Evolutionary conservation across 768 basidiomycete species (phyloP).

Genomic region (Tricholoma saponaceum): DNA sequence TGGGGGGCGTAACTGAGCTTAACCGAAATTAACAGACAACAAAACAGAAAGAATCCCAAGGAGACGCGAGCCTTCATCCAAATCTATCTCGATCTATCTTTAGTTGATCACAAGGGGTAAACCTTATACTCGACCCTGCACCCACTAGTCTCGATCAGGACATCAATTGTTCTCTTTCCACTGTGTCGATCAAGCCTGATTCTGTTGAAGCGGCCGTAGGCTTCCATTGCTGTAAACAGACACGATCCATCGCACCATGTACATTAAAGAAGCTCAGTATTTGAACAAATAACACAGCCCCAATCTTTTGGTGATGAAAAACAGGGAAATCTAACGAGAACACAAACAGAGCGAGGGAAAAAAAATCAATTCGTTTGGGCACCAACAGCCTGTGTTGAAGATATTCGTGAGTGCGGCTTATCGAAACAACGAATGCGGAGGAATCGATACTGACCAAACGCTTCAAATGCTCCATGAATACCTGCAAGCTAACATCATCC

Average conservation of each 20-base stretch:
- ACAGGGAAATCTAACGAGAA: conserved; percentile 11
- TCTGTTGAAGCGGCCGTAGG: too few species aligned
- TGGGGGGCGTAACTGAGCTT: too few species aligned
- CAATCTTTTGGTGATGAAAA: conserved; percentile 8
- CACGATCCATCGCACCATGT: background rate
- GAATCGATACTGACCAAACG: conserved; percentile 58
- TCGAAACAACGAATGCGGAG: background rate
- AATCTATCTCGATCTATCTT: background rate
- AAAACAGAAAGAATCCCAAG: background rate
- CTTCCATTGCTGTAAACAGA: too few species aligned
- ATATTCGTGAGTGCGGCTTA: conserved; percentile 4
- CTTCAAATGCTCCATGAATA: conserved; percentile 97
- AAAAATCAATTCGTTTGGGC: conserved; percentile 56
- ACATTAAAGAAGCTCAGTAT: conserved; percentile 8
- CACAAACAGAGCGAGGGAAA: conserved; percentile 5
- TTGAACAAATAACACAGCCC: conserved; percentile 8
- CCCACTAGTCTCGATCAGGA: background rate
- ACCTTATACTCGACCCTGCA: background rate
- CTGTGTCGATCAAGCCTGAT: too few species aligned
- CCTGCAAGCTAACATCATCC: conserved; percentile 96
- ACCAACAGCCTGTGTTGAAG: conserved; percentile 50
- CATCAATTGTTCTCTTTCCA: background rate
- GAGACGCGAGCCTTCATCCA: background rate
- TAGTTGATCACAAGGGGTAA: background rate
- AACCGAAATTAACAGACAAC: background rate